Base-by-base conservation (phyloP, 2,329 filamentous ascomycete species). In the Fusarium austroafricanum region DNA sequence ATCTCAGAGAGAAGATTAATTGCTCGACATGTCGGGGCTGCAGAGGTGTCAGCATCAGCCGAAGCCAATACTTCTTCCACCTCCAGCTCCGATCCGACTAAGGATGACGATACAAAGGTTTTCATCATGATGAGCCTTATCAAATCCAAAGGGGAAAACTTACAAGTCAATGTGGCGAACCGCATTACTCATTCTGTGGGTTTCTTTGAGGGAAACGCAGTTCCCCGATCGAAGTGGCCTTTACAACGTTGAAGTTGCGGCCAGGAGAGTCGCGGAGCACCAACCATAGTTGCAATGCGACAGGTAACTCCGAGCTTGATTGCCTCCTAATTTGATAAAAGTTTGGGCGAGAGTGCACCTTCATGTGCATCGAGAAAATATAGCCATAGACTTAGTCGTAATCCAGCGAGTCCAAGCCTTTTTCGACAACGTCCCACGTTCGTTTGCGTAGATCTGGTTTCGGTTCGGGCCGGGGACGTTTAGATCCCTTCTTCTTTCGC, bases 101-200 rank as follows among this genome's bases (percentile, higher is more conserved):
- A 96, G 93, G 93, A 97, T 96, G 93, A 96, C 92, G 91, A 94
- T 94, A 94, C 72, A 65, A 82, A 86, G 79, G 79, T 84, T 94
- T 89, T 96, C 93, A 95, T 96, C 93, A 95, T 91, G 62, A 64
- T 66, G 61, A 62, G 67, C 49, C 17, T 28, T 40, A n/a, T 33
- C 18, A 8, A 44, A 54, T 45, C 31, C 7, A 4, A 43, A 31
- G 54, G 40, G 43, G 7, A 20, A 47, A 44, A 66, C 67, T 65
- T 61, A 73, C 71, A 50, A 17, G 15, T 33, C 14, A 20, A 23
- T 11, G n/a, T 55, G 21, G 11, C 26, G n/a, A 52, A 52, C 17
- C 18, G 14, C 26, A 28, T 20, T 21, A 52, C 21, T 33, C 29
- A 21, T 28, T 28, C 10, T 26, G 42, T 10, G n/a, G 42, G 18